A percentile compares a stretch with the other conserved stretches of the same genome.
These are phyloP conservation scores for Coemansia biformis DNA, from an alignment of 192 early-diverging fungal genomes.

Conservation along the genomic window DNA sequence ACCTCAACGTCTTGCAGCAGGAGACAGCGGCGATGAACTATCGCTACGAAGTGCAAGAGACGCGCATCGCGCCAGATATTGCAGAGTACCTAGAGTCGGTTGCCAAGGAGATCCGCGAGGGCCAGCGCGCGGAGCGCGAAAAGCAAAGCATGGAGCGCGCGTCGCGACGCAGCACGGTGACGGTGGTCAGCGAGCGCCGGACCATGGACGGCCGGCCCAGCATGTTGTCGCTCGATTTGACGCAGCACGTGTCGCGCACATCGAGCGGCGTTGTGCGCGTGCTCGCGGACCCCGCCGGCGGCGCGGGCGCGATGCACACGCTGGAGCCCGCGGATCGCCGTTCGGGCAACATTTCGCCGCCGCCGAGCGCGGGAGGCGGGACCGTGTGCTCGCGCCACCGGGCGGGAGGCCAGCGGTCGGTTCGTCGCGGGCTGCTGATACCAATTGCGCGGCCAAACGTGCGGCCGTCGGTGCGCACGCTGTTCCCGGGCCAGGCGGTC, in stretches of 20 bases:
- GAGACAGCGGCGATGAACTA: conserved; percentile 70
- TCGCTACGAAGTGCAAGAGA: conserved; percentile 84
- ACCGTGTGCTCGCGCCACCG: conserved; percentile 6
- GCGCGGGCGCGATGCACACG: not conserved
- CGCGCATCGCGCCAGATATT: conserved; percentile 63
- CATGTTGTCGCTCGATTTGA: conserved; percentile 38
- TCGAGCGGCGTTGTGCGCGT: conserved; percentile 29
- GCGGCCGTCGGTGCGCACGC: conserved; percentile 37
- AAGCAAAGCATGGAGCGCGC: conserved; percentile 32
- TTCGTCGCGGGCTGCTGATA: conserved; percentile 39
- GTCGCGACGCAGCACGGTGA: conserved; percentile 40
- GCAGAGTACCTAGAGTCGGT: conserved; percentile 68
- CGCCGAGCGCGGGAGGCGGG: not conserved
- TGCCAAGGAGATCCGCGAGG: conserved; percentile 62
- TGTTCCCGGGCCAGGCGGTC: conserved; percentile 15
- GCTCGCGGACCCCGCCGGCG: conserved; percentile 2
- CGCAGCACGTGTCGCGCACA: conserved; percentile 12
- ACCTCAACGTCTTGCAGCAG: conserved; percentile 68
- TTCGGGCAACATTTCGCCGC: not conserved
- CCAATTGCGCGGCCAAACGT: conserved; percentile 34
- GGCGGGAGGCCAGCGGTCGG: conserved; percentile 8
- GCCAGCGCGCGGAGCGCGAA: conserved; percentile 40
- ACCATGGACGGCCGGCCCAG: conserved; percentile 46
- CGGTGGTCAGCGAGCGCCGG: conserved; percentile 35
- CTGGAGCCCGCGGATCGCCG: not conserved